phyloP scores from a whole-genome alignment of 1,139 yeast species.

The Zygosaccharomyces pseudobailii region DNA sequence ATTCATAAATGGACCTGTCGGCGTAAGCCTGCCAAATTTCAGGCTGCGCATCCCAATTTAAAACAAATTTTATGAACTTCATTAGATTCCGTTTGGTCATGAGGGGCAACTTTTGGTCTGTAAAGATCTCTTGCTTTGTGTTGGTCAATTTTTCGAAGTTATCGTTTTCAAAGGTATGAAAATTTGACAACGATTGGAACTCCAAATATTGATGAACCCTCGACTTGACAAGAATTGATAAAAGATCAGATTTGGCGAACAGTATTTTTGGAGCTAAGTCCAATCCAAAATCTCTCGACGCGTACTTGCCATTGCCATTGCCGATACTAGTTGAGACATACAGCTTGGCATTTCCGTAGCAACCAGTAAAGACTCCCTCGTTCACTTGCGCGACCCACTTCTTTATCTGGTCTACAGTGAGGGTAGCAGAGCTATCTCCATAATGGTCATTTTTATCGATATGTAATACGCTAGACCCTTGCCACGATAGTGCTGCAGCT shows the following conservation, averaged over 20 bases:
- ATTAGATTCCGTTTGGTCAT: conserved; percentile 78
- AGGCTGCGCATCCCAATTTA: conserved; percentile 58
- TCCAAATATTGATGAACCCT: conserved; percentile 89
- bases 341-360: conserved; percentile 58
- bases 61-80: conserved; percentile 87
- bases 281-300: conserved; percentile 72
- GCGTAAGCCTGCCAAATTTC: conserved; percentile 53
- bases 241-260: conserved; percentile 83
- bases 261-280: conserved; percentile 85
- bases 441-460: conserved; percentile 78
- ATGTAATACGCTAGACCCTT: conserved; percentile 85
- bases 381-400: conserved; percentile 73
- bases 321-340: conserved; percentile 63
- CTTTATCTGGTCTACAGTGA: conserved; percentile 79
- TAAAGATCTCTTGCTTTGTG: conserved; percentile 89
- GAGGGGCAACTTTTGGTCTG: conserved; percentile 74
- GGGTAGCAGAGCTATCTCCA: conserved; percentile 83
- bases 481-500: conserved; percentile 96
- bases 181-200: conserved; percentile 80
- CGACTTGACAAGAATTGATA: conserved; percentile 71
- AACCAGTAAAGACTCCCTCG: conserved; percentile 33
- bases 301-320: conserved; percentile 20
- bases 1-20: conserved; percentile 51
- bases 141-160: conserved; percentile 77
- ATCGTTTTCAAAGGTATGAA: conserved; percentile 90